Conservation (phyloP, 2,329 filamentous ascomycete genomes). For the Pseudogymnoascus verrucosus region DNA sequence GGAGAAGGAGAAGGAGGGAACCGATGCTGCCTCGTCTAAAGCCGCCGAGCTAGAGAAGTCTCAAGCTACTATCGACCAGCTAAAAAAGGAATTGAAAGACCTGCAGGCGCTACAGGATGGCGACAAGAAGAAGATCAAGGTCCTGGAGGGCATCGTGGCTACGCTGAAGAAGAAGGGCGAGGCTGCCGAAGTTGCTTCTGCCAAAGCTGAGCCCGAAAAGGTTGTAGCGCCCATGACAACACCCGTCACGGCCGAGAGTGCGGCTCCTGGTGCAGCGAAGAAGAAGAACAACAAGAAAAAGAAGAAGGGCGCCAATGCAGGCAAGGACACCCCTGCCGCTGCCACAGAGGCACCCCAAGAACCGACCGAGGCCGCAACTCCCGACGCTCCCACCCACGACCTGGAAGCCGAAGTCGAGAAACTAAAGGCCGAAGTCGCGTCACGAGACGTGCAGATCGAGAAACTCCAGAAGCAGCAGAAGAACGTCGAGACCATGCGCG, state of each 20-base stretch:
- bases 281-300: conserved; percentile 92
- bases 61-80: conserved; percentile 19
- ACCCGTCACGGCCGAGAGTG: conserved; percentile 11
- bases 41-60: conserved; percentile 15
- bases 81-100: conserved; percentile 22
- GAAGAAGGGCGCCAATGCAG: conserved; percentile 51
- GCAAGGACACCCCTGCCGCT: conserved; percentile 17
- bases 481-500: conserved; percentile 69
- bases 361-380: conserved; percentile 16
- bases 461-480: conserved; percentile 60
- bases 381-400: conserved; percentile 11
- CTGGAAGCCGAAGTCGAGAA: conserved; percentile 23
- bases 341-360: conserved; percentile 30
- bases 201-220: conserved; percentile 36
- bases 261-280: conserved; percentile 28
- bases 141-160: conserved; percentile 24
- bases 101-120: conserved; percentile 4
- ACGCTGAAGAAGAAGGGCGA: conserved; percentile 34
- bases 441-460: conserved; percentile 58
- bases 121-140: conserved; percentile 14
- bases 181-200: conserved; percentile 32
- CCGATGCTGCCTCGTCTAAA: conserved; percentile 8
- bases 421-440: conserved; percentile 23
- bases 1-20: conserved; percentile 7
- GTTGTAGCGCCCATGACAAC: conserved; percentile 26